Conservation (phyloP, 768 basidiomycete genomes). For the Collybia nuda region DNA sequence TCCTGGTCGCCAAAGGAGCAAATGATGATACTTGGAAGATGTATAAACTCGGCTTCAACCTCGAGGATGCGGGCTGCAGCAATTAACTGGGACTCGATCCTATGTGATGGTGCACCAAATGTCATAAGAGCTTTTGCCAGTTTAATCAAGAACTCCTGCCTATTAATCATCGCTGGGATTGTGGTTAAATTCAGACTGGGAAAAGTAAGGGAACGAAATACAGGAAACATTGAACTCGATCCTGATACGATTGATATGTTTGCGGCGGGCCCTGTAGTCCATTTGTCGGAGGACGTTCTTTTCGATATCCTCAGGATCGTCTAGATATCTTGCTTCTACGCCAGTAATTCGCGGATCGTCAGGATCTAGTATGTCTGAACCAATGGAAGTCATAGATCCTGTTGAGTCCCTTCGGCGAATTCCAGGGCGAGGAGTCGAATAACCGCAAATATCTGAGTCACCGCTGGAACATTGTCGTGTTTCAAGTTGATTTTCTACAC, state of each 20-base stretch:
- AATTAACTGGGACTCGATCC: conserved; percentile 89
- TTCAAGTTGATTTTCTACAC: conserved; percentile 10
- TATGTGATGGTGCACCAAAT: conserved; percentile 90
- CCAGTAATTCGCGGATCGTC: conserved; percentile 76
- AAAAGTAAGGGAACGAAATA: conserved; percentile 25
- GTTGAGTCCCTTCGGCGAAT: conserved; percentile 43
- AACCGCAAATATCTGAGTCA: conserved; percentile 18
- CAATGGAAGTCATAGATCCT: conserved; percentile 36
- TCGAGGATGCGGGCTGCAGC: conserved; percentile 89
- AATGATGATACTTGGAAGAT: conserved; percentile 79
- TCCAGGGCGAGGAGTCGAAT: conserved; percentile 21
- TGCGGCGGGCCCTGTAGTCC: conserved; percentile 68
- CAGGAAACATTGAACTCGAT: conserved; percentile 79
- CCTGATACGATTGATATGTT: conserved; percentile 59
- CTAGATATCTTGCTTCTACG: conserved; percentile 43
- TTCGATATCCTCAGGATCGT: conserved; percentile 64
- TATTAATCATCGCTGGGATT: conserved; percentile 64
- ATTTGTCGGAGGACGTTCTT: conserved; percentile 59
- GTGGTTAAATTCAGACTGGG: conserved; percentile 8
- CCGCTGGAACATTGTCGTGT: conserved; percentile 13
- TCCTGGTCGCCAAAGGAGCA: conserved; percentile 89
- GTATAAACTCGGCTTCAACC: conserved; percentile 89
- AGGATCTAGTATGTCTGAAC: conserved; percentile 60
- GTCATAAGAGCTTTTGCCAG: conserved; percentile 87
- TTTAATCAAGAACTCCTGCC: conserved; percentile 85